A percentile compares a stretch with the other conserved stretches of the same genome.
These are phyloP conservation scores for Corynespora cassiicola DNA, from an alignment of 2,329 filamentous ascomycete genomes.

Conservation along the genomic window DNA sequence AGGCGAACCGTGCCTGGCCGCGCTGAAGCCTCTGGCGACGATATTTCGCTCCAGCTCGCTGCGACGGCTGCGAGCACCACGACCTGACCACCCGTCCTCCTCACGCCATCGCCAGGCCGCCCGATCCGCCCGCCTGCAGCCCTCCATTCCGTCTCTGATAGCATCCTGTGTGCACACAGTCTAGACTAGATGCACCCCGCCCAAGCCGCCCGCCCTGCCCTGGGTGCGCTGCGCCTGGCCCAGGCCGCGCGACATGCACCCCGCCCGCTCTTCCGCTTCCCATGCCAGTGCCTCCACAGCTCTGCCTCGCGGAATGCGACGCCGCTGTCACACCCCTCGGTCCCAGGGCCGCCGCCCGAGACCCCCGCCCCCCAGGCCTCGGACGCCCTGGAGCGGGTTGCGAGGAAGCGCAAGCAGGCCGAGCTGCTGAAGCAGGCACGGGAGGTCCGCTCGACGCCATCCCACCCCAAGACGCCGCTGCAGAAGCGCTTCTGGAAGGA, in stretches of 20 bases:
- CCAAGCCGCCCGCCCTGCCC: constrained; percentile 37
- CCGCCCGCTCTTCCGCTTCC: constrained; percentile 28
- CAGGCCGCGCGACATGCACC: constrained; percentile 19
- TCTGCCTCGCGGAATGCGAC: constrained; percentile 55
- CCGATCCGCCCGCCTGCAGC: too few relatives aligned
- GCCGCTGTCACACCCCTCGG: constrained; percentile 63
- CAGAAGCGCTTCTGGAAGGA: constrained; percentile 89
- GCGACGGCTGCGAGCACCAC: too few relatives aligned
- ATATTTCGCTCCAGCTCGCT: too few relatives aligned
- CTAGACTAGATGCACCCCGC: too few relatives aligned
- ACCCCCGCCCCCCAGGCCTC: constrained; percentile 59
- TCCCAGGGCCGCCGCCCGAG: constrained; percentile 66
- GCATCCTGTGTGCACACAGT: too few relatives aligned
- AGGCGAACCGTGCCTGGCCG: too few relatives aligned
- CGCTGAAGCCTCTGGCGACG: too few relatives aligned
- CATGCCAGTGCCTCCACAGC: constrained; percentile 53
- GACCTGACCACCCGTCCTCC: too few relatives aligned
- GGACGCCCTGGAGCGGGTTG: constrained; percentile 55
- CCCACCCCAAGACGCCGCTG: constrained; percentile 58
- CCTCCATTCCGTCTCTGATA: too few relatives aligned
- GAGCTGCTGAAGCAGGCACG: constrained; percentile 56
- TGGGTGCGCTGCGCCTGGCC: constrained; percentile 25
- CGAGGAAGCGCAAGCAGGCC: constrained; percentile 58
- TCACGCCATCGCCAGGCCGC: too few relatives aligned
- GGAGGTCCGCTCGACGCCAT: constrained; percentile 48